Base-by-base conservation (phyloP, 1,139 yeast genomes). In the Debaryomyces subglobosus region DNA sequence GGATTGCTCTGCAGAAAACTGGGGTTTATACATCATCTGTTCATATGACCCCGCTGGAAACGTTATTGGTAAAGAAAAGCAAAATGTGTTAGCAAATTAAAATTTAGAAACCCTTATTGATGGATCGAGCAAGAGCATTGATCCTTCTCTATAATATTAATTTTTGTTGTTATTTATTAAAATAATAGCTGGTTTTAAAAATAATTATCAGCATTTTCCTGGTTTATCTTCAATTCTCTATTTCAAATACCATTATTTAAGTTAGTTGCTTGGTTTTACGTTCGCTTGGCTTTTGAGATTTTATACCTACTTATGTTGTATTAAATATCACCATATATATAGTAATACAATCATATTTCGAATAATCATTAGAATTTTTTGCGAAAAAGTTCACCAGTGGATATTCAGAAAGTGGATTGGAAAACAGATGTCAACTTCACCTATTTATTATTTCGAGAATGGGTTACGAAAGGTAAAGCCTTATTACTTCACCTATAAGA, bases 21-120 rank as follows among this genome's bases (percentile, higher is more conserved):
- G 71, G 66, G 78, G 79, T 5, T 65, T 66, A 52, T 78, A 78
- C 59, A 66, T 78, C 13, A 72, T 79, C 42, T 80, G 85, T 53
- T 71, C 71, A 39, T 80, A 79, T 57, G 64, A 66, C 50, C 69
- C 74, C 5, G 72, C 79, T 2, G 84, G 84, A 10, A 79, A 79
- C 58, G 60, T 69, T 35, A 59, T 66, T 4, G 81, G 86, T 16
- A 58, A 72, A 50, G 79, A 72, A 53, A 59, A 56, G 42, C 65
- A 67, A 36, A 84, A 86, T 48, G 90, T 86, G 23, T 57, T 71
- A 34, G 15, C 10, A 15, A 24, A 12, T 15, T 25, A 38, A 16
- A 27, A 7, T 1, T 20, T 12, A 21, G 13, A 37, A 10, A 16
- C 20, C 32, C n/a, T 7, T 23, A 36, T 4, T 12, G 7, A 29